phyloP scores from a whole-genome alignment of 805 yeast species.

The Nakazawaea molendinolei region DNA sequence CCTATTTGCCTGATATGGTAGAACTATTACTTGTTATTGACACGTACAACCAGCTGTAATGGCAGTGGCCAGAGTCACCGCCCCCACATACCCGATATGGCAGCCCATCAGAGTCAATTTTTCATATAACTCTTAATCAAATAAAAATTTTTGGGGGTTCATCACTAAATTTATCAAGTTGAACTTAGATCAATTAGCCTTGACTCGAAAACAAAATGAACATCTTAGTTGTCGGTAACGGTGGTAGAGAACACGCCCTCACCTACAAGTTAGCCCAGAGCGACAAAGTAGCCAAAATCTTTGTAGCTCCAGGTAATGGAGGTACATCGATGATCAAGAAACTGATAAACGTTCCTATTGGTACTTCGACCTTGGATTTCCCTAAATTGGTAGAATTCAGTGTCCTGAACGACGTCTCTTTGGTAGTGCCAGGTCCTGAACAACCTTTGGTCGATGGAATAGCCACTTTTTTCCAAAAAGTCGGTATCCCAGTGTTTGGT shows the following conservation, averaged over 20 bases:
- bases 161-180: too few species aligned
- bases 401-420: slow-evolving; percentile 48
- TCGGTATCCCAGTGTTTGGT: slow-evolving; percentile 95
- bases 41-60: too few species aligned
- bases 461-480: slow-evolving; percentile 58
- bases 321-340: slow-evolving; percentile 64
- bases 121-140: too few species aligned
- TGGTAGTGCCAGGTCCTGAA: slow-evolving; percentile 98
- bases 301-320: slow-evolving; percentile 96
- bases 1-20: too few species aligned
- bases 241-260: slow-evolving; percentile 98
- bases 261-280: slow-evolving; percentile 89
- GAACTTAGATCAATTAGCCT: too few species aligned
- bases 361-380: slow-evolving; percentile 62
- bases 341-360: slow-evolving; percentile 65
- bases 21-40: too few species aligned
- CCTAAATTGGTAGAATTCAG: slow-evolving; percentile 70
- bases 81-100: too few species aligned
- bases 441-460: slow-evolving; percentile 97
- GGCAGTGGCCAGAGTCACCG: too few species aligned
- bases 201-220: slow-evolving; percentile 29
- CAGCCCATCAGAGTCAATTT: too few species aligned
- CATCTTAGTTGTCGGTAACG: slow-evolving; percentile 87
- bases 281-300: slow-evolving; percentile 60
- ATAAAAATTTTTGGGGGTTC: too few species aligned